Percentiles rank a stretch among this genome's conserved stretches.
These are phyloP conservation scores for Hypoxylon rubiginosum DNA, from an alignment of 2,329 filamentous ascomycete genomes.

Conservation along the genomic window DNA sequence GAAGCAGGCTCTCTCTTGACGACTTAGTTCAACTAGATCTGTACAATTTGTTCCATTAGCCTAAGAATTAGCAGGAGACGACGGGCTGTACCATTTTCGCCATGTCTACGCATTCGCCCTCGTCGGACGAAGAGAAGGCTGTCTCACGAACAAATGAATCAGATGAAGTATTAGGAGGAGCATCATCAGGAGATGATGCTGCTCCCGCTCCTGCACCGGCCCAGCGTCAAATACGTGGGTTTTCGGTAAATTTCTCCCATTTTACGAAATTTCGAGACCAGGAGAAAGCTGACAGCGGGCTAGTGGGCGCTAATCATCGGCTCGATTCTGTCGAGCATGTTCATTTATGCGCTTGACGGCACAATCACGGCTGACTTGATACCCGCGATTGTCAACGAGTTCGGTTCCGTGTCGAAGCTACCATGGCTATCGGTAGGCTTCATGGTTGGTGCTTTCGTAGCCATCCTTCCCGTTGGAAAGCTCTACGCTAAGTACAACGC, in stretches of 20 bases:
- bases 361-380: constrained; percentile 63
- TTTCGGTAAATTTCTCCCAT: constrained; percentile 1
- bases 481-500: constrained; percentile 57
- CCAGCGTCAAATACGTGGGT: constrained; percentile 5
- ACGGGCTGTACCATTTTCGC: not conserved
- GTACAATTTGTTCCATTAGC: not conserved
- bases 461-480: constrained; percentile 50
- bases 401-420: constrained; percentile 53
- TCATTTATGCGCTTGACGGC: constrained; percentile 58
- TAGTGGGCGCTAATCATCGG: constrained; percentile 1
- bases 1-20: not conserved
- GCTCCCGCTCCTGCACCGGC: not conserved
- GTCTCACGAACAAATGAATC: not conserved
- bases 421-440: constrained; percentile 56
- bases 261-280: not conserved
- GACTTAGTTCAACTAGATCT: not conserved
- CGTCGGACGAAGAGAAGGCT: not conserved
- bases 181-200: not conserved
- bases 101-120: constrained; percentile 5
- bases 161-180: not conserved
- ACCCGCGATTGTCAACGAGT: constrained; percentile 53
- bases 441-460: constrained; percentile 54
- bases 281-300: not conserved
- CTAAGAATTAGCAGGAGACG: not conserved
- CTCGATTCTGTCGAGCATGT: constrained; percentile 11